Conservation (phyloP, 2,329 filamentous ascomycete species). For the Pestalotiopsis sp. region DNA sequence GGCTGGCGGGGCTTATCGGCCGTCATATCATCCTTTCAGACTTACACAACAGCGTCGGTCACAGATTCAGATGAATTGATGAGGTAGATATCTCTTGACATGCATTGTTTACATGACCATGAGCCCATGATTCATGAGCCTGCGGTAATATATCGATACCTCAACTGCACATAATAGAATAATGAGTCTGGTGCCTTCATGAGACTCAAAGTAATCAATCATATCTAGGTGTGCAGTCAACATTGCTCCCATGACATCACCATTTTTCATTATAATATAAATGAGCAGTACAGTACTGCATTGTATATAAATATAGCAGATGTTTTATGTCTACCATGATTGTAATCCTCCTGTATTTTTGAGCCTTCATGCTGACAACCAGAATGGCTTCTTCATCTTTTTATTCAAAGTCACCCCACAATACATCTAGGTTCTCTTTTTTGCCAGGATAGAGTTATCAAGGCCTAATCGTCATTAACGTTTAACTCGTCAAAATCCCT, state of each 20-base stretch:
- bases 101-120: no score
- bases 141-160: neutral
- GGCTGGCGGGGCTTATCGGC: constrained; percentile 1
- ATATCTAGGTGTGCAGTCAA: neutral
- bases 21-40: neutral
- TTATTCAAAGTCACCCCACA: no score
- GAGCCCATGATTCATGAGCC: no score
- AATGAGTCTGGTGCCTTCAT: neutral
- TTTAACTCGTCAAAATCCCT: constrained; percentile 33
- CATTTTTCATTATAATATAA: neutral
- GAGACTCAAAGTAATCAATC: neutral
- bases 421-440: no score
- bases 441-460: no score
- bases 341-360: no score
- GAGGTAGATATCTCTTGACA: neutral
- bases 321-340: no score
- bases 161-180: neutral
- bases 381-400: no score
- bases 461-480: constrained; percentile 14
- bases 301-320: no score
- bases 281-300: no score
- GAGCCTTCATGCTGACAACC: no score
- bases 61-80: neutral
- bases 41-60: neutral
- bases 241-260: neutral